Evolutionary conservation across 352 stramenopile genomes (phyloP).

Genomic region (Phytophthora uliginosa): DNA sequence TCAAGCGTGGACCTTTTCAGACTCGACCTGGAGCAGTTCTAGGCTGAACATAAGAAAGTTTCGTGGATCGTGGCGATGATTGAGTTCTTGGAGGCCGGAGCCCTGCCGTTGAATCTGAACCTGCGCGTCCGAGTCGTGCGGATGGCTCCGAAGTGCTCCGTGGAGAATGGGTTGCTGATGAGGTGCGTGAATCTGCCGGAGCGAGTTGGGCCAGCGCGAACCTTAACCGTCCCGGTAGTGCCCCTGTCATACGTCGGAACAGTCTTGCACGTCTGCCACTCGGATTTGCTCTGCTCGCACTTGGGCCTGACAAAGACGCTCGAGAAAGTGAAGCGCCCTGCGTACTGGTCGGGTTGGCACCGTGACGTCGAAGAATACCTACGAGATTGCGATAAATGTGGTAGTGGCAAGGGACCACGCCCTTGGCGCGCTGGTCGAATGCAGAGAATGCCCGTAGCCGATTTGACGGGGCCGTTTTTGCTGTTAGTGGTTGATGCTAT

Average conservation of each 20-base stretch:
- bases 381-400: background rate
- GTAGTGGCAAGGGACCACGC: background rate
- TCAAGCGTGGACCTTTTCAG: background rate
- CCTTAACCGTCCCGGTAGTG: background rate
- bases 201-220: background rate
- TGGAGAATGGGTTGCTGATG: constrained; percentile 5
- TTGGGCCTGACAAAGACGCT: constrained; percentile 1
- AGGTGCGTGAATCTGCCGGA: background rate
- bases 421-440: constrained; percentile 2
- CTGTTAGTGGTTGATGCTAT: background rate
- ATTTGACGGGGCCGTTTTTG: background rate
- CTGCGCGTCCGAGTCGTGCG: background rate
- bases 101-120: constrained; percentile 1
- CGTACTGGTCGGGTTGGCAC: background rate
- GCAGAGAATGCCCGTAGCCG: constrained; percentile 12
- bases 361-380: background rate
- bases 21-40: background rate
- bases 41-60: background rate
- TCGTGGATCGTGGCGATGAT: constrained; percentile 4
- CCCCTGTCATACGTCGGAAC: constrained; percentile 1
- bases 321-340: constrained; percentile 4
- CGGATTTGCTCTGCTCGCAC: constrained; percentile 3
- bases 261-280: constrained; percentile 16
- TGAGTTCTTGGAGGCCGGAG: background rate
- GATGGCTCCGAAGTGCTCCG: background rate